phyloP scores from a whole-genome alignment of 2,329 filamentous ascomycete genomes.

The Trichoderma koningii region DNA sequence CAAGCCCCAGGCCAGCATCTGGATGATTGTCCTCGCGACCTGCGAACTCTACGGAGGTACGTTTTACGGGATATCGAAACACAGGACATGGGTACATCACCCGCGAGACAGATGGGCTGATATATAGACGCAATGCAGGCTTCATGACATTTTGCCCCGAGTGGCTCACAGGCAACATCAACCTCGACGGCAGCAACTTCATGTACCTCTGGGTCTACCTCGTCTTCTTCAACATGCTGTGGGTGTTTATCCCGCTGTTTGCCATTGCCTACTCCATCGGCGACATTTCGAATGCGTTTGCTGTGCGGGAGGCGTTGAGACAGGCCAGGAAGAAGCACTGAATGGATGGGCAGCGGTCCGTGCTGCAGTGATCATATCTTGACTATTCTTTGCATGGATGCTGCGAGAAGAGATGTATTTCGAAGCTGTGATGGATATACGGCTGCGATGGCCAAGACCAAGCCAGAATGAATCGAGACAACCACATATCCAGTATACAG shows the following conservation, averaged over 20 bases:
- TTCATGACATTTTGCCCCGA: constrained; percentile 74
- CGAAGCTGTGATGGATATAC: too few species aligned
- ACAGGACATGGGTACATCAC: too few species aligned
- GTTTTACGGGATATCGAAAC: constrained; percentile 26
- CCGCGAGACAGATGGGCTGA: neutral
- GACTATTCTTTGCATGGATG: too few species aligned
- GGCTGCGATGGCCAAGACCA: too few species aligned
- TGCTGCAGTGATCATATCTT: too few species aligned
- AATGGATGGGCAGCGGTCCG: neutral
- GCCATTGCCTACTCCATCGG: constrained; percentile 56
- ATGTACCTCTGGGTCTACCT: constrained; percentile 70
- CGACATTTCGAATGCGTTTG: constrained; percentile 59
- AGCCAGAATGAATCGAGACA: too few species aligned
- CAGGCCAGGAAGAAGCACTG: constrained; percentile 38
- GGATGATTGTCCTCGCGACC: constrained; percentile 66
- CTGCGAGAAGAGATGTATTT: too few species aligned
- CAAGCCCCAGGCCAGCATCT: constrained; percentile 57
- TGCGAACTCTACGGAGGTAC: constrained; percentile 66
- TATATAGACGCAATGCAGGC: constrained; percentile 43
- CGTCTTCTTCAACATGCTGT: constrained; percentile 68
- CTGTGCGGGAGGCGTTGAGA: constrained; percentile 29
- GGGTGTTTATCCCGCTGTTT: constrained; percentile 66
- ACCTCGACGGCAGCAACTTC: constrained; percentile 66
- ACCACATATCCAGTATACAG: too few species aligned
- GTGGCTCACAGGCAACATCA: constrained; percentile 64